Percentiles rank a stretch among this genome's conserved stretches.
phyloP scores from a whole-genome alignment of 2,329 filamentous ascomycete species.

The Sporothrix schenckii region DNA sequence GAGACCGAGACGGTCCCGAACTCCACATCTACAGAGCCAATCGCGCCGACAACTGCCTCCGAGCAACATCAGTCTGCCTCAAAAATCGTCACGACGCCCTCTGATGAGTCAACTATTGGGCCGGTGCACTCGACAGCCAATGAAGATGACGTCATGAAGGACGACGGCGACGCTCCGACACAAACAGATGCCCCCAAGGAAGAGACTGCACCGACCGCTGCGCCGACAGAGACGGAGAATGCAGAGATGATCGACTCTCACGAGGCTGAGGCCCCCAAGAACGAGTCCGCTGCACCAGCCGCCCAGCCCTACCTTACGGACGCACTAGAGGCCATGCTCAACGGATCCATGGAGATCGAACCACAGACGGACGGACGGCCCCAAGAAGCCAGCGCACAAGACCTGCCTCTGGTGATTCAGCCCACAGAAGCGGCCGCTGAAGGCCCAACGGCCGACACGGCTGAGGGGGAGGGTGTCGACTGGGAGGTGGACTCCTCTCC shows the following conservation, averaged over 20 bases:
- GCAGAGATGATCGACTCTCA: conserved; percentile 23
- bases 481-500: conserved; percentile 84
- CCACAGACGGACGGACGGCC: neutral
- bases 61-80: neutral
- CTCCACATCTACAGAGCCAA: conserved; percentile 1
- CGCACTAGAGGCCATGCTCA: conserved; percentile 38
- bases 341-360: conserved; percentile 36
- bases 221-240: conserved; percentile 10
- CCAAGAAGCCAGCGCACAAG: neutral
- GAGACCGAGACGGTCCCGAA: neutral
- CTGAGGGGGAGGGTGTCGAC: conserved; percentile 50
- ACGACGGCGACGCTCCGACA: conserved; percentile 15
- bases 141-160: conserved; percentile 30
- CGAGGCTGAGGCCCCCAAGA: neutral
- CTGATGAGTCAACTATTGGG: too few relatives aligned
- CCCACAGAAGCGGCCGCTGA: neutral
- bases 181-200: neutral
- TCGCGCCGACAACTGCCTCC: neutral
- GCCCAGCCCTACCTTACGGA: conserved; percentile 35
- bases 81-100: neutral
- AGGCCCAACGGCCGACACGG: neutral
- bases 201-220: neutral
- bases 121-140: neutral
- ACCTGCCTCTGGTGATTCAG: neutral
- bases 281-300: neutral